A percentile compares a stretch with the other conserved stretches of the same genome.
Conservation (phyloP, 2,329 filamentous ascomycete genomes). For the Xylariales sp. region DNA sequence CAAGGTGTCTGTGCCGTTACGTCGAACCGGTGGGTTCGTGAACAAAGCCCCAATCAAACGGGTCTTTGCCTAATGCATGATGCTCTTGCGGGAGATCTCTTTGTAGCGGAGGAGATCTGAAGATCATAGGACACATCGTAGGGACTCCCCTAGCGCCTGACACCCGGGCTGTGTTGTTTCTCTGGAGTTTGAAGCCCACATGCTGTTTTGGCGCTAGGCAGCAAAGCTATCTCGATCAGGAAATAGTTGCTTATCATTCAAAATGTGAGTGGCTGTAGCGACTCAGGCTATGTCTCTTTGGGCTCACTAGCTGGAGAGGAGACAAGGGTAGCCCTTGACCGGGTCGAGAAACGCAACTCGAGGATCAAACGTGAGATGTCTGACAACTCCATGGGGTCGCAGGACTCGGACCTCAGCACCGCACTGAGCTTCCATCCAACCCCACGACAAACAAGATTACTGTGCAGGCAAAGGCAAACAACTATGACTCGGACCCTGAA, state of each 20-base stretch:
- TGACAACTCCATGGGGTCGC: slow-evolving; percentile 3
- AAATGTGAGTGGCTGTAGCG: not conserved
- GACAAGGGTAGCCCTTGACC: not conserved
- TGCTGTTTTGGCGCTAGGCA: slow-evolving; percentile 5
- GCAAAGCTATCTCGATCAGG: not conserved
- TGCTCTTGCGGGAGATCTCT: slow-evolving; percentile 5
- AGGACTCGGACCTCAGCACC: slow-evolving; percentile 6
- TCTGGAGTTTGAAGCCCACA: slow-evolving; percentile 2
- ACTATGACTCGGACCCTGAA: too few species aligned
- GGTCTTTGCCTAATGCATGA: not conserved
- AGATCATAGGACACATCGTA: slow-evolving; percentile 1
- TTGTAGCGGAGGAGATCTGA: slow-evolving; percentile 1
- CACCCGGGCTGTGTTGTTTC: slow-evolving; percentile 7
- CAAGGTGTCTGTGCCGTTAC: not conserved
- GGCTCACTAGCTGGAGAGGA: not conserved
- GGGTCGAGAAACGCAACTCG: not conserved
- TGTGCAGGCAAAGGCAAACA: too few species aligned
- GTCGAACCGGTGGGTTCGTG: not conserved
- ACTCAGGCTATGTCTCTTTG: slow-evolving; percentile 1
- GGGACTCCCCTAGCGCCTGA: not conserved
- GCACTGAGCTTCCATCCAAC: slow-evolving; percentile 4
- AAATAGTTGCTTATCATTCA: not conserved
- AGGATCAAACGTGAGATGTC: slow-evolving; percentile 7
- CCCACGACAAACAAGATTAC: not conserved
- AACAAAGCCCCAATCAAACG: not conserved